Percentiles rank a stretch among this genome's conserved stretches.
Evolutionary conservation across 805 yeast genomes (phyloP).

Genomic region (Starmerella floris): DNA sequence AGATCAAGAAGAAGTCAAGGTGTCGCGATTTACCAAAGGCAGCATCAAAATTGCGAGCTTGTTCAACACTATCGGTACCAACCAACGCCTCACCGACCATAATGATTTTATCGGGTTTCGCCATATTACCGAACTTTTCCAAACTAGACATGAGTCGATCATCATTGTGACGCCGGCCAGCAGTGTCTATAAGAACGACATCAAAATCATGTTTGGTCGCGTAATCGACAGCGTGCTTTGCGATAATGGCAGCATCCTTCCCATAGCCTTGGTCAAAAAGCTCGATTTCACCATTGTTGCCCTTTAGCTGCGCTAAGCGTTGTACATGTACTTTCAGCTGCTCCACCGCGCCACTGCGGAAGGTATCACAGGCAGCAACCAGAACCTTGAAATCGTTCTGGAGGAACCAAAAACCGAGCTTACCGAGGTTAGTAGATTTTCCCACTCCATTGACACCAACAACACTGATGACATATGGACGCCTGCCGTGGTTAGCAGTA

Average conservation of each 20-base stretch:
- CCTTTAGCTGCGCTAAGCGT: conserved; percentile 51
- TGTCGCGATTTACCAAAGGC: conserved; percentile 78
- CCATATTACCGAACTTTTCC: conserved; percentile 88
- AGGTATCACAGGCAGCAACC: conserved; percentile 94
- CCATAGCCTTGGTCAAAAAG: conserved; percentile 92
- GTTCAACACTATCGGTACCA: conserved; percentile 93
- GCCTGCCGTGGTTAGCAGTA: conserved; percentile 8
- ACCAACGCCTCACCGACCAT: conserved; percentile 98
- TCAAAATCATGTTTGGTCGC: conserved; percentile 63
- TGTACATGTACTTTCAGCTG: conserved; percentile 88
- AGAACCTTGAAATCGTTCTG: conserved; percentile 78
- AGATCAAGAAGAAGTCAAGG: conserved; percentile 79
- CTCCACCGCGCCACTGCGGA: conserved; percentile 97
- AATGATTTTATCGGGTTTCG: conserved; percentile 87
- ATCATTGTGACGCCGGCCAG: conserved; percentile 94
- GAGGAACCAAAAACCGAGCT: conserved; percentile 85
- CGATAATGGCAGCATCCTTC: conserved; percentile 91
- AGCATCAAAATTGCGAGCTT: conserved; percentile 80
- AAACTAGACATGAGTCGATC: conserved; percentile 89
- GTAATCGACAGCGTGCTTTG: conserved; percentile 73
- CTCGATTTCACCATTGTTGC: conserved; percentile 42
- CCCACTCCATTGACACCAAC: conserved; percentile 99
- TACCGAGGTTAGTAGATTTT: conserved; percentile 87
- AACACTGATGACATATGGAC: conserved; percentile 89
- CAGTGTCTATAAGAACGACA: conserved; percentile 87